These are phyloP conservation scores for Pseudonitzschia pungens DNA, from an alignment of 108 stramenopile species.

Conservation along the genomic window DNA sequence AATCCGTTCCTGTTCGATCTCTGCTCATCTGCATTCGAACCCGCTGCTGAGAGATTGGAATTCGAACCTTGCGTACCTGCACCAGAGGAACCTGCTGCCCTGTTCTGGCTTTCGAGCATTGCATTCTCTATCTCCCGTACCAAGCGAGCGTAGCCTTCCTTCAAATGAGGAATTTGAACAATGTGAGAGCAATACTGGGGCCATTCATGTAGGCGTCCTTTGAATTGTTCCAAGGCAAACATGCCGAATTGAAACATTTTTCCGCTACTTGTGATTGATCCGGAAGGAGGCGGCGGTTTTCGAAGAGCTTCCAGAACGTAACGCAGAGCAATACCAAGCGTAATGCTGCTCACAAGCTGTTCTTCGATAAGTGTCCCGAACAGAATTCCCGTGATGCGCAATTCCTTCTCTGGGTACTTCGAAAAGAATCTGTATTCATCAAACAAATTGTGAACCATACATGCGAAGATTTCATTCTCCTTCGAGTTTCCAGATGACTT, in stretches of 20 bases:
- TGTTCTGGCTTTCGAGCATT: slow-evolving; percentile 62
- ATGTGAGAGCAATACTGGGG: slow-evolving; percentile 95
- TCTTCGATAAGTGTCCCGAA: slow-evolving; percentile 98
- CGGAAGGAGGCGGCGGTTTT: slow-evolving; percentile 80
- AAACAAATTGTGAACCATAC: slow-evolving; percentile 98
- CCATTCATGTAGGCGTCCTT: slow-evolving; percentile 29
- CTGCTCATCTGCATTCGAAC: neutral
- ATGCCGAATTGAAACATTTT: slow-evolving; percentile 99
- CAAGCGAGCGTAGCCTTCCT: slow-evolving; percentile 79
- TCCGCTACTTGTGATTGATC: slow-evolving; percentile 63
- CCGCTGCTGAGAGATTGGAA: slow-evolving; percentile 10
- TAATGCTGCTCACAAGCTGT: slow-evolving; percentile 96
- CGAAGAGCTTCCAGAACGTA: slow-evolving; percentile 98
- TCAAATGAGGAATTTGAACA: slow-evolving; percentile 95
- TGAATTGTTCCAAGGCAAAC: slow-evolving; percentile 98
- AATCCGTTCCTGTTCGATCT: neutral
- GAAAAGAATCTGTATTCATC: slow-evolving; percentile 99
- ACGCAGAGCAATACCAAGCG: slow-evolving; percentile 96
- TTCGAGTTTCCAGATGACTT: slow-evolving; percentile 86
- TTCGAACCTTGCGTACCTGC: neutral
- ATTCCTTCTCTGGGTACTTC: slow-evolving; percentile 97
- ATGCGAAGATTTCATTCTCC: slow-evolving; percentile 98
- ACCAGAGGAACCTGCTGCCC: slow-evolving; percentile 25
- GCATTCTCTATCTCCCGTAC: slow-evolving; percentile 89
- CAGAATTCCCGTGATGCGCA: slow-evolving; percentile 98